A percentile compares a stretch with the other conserved stretches of the same genome.
These are phyloP conservation scores for Didymellaceae sp. DNA, from an alignment of 2,329 filamentous ascomycete genomes.

Conservation along the genomic window DNA sequence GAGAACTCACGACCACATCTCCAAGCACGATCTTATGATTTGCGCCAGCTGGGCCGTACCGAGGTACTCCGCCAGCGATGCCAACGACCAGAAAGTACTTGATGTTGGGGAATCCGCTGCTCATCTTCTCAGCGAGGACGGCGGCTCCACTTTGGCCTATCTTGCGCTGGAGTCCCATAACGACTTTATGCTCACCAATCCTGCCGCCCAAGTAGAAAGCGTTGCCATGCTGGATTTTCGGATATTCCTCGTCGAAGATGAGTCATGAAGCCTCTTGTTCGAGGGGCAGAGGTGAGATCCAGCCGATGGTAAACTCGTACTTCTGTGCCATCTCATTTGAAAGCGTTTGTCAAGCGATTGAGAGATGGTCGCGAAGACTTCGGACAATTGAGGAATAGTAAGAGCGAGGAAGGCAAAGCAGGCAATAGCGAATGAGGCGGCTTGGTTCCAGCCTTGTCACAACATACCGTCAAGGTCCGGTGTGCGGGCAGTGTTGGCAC, in stretches of 20 bases:
- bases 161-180: not conserved
- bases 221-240: not conserved
- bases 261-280: not conserved
- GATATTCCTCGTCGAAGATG: not conserved
- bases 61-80: slow-evolving; percentile 30
- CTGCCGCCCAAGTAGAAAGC: not conserved
- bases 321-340: not conserved
- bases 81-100: slow-evolving; percentile 25
- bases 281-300: not conserved
- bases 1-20: slow-evolving; percentile 30
- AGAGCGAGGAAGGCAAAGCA: no score
- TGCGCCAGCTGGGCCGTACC: slow-evolving; percentile 21
- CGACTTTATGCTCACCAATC: not conserved
- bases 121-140: slow-evolving; percentile 14
- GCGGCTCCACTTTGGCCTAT: not conserved
- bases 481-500: no score
- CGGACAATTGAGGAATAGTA: no score
- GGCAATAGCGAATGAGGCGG: no score
- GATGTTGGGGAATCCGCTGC: slow-evolving; percentile 20
- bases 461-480: no score
- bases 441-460: no score
- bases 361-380: no score
- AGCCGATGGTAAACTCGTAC: not conserved
- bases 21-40: slow-evolving; percentile 24
- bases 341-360: no score